Evolutionary conservation across 2,329 filamentous ascomycete species (phyloP).

Genomic region (Trichoderma oligosporum): DNA sequence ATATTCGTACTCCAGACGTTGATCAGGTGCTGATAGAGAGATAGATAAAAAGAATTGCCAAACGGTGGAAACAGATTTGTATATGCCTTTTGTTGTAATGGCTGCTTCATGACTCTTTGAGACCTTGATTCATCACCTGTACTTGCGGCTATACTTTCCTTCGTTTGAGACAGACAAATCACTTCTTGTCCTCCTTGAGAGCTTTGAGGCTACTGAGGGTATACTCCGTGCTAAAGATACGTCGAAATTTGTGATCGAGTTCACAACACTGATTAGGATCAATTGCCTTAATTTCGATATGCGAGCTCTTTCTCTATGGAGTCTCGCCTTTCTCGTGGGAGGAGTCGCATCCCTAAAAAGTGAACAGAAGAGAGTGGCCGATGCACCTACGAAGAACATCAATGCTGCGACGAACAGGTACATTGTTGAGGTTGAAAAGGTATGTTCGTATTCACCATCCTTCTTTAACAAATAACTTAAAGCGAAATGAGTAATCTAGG

Average conservation of each 20-base stretch:
- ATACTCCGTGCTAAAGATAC: not conserved
- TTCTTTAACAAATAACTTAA: not conserved
- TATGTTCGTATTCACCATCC: not conserved
- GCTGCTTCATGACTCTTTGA: not conserved
- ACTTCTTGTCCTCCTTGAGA: not conserved
- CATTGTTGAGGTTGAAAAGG: constrained; percentile 26
- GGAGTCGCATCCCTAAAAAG: not conserved
- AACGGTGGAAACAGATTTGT: not conserved
- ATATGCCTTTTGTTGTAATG: not conserved
- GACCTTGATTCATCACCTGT: not conserved
- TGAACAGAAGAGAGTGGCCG: not conserved
- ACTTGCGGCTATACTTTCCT: not conserved
- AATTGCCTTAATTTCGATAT: not conserved
- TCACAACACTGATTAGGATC: not conserved
- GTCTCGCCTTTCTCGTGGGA: not conserved
- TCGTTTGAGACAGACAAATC: not conserved
- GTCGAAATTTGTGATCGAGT: not conserved
- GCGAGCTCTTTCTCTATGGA: constrained; percentile 3
- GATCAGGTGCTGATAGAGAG: not conserved
- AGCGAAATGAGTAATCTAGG: not conserved
- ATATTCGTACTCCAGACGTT: not conserved
- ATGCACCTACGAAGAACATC: not conserved
- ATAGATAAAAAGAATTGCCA: not conserved
- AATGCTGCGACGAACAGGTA: constrained; percentile 25
- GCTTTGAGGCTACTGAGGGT: too few relatives aligned